These are phyloP conservation scores for Penicillium goetzii DNA, from an alignment of 495 filamentous ascomycete species.

Conservation along the genomic window DNA sequence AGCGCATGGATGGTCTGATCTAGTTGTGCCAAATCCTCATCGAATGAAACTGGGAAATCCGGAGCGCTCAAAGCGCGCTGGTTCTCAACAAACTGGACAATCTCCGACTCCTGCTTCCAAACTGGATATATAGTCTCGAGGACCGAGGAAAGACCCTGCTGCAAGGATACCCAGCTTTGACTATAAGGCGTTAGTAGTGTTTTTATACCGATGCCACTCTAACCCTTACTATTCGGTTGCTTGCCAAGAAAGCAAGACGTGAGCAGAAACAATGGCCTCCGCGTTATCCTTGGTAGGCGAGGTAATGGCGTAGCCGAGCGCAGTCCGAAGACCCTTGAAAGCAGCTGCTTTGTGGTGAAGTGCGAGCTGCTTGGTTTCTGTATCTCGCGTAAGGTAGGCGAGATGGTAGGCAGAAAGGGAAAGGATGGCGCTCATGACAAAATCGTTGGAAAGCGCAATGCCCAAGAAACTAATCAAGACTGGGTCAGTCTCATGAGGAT, in stretches of 20 bases:
- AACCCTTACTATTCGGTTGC: conserved; percentile 87
- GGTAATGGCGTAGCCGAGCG: conserved; percentile 56
- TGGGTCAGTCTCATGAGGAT: background rate
- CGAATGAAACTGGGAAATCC: conserved; percentile 53
- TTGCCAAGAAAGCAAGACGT: conserved; percentile 93
- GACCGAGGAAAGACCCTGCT: conserved; percentile 89
- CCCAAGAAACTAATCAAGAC: conserved; percentile 69
- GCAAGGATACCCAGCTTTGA: conserved; percentile 87
- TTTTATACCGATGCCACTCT: background rate
- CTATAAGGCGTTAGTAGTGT: conserved; percentile 53
- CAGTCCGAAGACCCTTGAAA: conserved; percentile 83
- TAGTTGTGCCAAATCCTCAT: conserved; percentile 71
- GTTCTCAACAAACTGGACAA: conserved; percentile 81
- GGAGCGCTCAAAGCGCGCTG: conserved; percentile 55
- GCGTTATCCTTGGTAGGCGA: conserved; percentile 84
- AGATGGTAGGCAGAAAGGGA: conserved; percentile 91
- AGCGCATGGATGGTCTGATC: conserved; percentile 58
- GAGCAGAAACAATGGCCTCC: conserved; percentile 90
- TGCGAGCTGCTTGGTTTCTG: conserved; percentile 79
- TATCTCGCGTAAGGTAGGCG: conserved; percentile 80
- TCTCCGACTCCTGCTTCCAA: conserved; percentile 88
- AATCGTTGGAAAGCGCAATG: conserved; percentile 77
- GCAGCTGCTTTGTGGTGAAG: conserved; percentile 85
- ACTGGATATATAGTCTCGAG: conserved; percentile 82
- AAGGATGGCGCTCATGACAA: conserved; percentile 91